Conservation (phyloP, 805 yeast genomes). For the Deakozyma indianensis region DNA sequence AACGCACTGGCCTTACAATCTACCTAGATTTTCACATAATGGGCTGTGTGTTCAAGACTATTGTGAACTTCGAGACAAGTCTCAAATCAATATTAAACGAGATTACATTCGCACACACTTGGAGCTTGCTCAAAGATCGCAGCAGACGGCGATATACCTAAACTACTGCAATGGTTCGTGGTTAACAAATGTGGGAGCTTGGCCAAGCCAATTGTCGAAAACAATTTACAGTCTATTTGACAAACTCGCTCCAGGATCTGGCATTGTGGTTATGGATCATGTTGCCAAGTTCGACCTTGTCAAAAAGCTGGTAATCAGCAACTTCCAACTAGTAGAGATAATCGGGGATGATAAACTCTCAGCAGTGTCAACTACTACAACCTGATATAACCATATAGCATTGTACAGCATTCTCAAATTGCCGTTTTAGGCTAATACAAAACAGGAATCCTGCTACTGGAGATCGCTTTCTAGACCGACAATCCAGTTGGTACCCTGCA, state of each 20-base stretch:
- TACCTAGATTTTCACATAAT: not conserved
- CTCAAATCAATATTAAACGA: not conserved
- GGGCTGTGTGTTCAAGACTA: not conserved
- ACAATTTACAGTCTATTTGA: not conserved
- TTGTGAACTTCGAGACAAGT: not conserved
- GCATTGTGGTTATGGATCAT: not conserved
- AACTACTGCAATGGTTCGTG: not conserved
- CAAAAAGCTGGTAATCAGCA: not conserved
- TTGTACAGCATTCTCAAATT: too few relatives aligned
- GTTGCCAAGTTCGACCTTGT: not conserved
- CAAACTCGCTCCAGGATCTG: not conserved
- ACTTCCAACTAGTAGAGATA: too few relatives aligned
- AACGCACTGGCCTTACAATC: not conserved
- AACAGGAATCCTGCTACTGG: too few relatives aligned
- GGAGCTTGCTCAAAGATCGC: not conserved
- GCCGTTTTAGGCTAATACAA: too few relatives aligned
- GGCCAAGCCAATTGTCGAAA: not conserved
- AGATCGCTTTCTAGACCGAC: too few relatives aligned
- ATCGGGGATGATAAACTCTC: too few relatives aligned
- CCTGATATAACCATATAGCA: too few relatives aligned
- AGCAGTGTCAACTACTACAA: too few relatives aligned
- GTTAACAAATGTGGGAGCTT: not conserved
- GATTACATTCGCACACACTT: not conserved
- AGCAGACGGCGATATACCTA: not conserved
- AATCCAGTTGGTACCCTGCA: too few relatives aligned